phyloP scores from a whole-genome alignment of 306 rosid species.

The Lotus japonicus region DNA sequence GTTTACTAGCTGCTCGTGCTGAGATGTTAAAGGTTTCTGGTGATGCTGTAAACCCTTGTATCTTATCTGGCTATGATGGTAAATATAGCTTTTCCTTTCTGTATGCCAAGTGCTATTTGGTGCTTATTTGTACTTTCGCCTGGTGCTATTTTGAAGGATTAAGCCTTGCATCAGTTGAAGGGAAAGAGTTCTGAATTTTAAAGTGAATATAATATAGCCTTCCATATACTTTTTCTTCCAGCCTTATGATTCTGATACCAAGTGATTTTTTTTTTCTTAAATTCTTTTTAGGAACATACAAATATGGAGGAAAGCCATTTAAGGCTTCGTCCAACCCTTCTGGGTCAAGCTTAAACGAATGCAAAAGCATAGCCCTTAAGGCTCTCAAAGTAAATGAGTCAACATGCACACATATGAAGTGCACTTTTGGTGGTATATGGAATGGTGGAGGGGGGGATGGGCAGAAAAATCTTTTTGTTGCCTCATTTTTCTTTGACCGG shows the following conservation, averaged over 20 bases:
- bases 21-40: slow-evolving; percentile 74
- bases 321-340: slow-evolving; percentile 57
- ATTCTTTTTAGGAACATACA: slow-evolving; percentile 49
- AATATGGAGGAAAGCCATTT: slow-evolving; percentile 62
- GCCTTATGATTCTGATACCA: background rate
- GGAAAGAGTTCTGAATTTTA: background rate
- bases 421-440: slow-evolving; percentile 97
- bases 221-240: background rate
- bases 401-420: slow-evolving; percentile 79
- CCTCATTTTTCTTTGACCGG: slow-evolving; percentile 98
- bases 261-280: background rate
- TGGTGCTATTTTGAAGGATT: background rate
- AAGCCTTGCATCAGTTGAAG: background rate
- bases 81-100: slow-evolving; percentile 26
- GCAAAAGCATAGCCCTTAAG: slow-evolving; percentile 54
- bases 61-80: slow-evolving; percentile 78
- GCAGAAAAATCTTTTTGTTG: slow-evolving; percentile 82
- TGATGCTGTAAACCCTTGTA: slow-evolving; percentile 72
- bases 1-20: slow-evolving; percentile 95
- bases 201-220: no score
- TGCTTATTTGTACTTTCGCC: background rate
- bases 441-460: slow-evolving; percentile 99
- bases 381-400: slow-evolving; percentile 79
- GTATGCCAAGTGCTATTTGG: background rate
- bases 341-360: slow-evolving; percentile 71